Base-by-base conservation (phyloP, 495 filamentous ascomycete species). In the Xylaria venustula region DNA sequence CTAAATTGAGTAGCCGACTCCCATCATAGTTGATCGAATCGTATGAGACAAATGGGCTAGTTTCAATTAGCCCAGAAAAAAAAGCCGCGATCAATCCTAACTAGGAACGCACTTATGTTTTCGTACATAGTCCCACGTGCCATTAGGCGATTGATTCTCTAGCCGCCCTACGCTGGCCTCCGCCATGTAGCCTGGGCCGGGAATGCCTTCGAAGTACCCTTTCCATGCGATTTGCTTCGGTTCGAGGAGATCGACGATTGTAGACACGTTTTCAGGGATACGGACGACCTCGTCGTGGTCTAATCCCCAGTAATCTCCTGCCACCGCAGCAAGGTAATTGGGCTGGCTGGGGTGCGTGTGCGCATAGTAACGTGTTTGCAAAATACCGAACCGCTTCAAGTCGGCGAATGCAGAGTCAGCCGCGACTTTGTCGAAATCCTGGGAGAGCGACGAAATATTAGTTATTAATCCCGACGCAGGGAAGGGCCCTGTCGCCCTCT, bases 301-400 rank as follows among this genome's bases (percentile, higher is more conserved):
- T 68, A 88, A 73, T 34, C 88, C 88, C 67, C 89, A 90, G 62
- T 83, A 83, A 63, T 90, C 88, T 58, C 87, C 88, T 3, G 68
- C 81, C 12, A 85, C 79, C 28, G 84, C 79, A 23, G 87, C 85
- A 46, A 83, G 71, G 64, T 88, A 87, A 69, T 88, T 87, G 1
- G 85, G 85, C 71, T 87, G 77, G 64, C 73, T 76, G 0, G 84
- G 84, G 60, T 86, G 84, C 1, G 83, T 87, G 11, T 84, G 77
- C 5, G 76, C 82, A 67, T 80, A 84, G 73, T 85, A 89, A 55
- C 85, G 79, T 41, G 83, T 87, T 55, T 89, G 73, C 15, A 81
- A 67, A 48, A 91, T 87, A 49, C 87, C 87, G 65, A 85, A 76
- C 62, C 77, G 77, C 53, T 82, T 83, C 48, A 90, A 70, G 58